phyloP scores from a whole-genome alignment of 1,284 basidiomycete genomes.

The Chalciporus sp. region DNA sequence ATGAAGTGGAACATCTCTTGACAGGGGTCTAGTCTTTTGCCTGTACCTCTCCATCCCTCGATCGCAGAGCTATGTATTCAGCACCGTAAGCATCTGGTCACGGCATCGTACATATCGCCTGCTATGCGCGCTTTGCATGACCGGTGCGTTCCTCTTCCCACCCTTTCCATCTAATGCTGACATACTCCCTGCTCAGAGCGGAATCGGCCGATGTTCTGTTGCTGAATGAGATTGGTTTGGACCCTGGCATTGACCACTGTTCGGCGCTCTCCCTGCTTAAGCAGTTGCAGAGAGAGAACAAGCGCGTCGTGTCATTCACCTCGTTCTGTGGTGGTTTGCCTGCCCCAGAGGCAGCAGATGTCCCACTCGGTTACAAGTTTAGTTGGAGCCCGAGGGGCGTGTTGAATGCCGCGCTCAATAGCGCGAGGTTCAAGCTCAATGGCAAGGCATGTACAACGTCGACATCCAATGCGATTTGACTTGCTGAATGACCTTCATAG shows the following conservation, averaged over 20 bases:
- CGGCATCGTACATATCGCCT: slow-evolving; percentile 89
- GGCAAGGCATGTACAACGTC: slow-evolving; percentile 46
- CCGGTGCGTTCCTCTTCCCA: slow-evolving; percentile 41
- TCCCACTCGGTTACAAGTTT: slow-evolving; percentile 89
- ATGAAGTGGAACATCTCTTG: background rate
- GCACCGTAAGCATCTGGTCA: slow-evolving; percentile 80
- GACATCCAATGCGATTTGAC: background rate
- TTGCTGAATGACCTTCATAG: slow-evolving; percentile 35
- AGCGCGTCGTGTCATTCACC: slow-evolving; percentile 76
- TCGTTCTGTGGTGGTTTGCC: slow-evolving; percentile 96
- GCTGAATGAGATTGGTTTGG: slow-evolving; percentile 92
- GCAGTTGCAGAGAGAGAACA: slow-evolving; percentile 57
- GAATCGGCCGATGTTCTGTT: slow-evolving; percentile 69
- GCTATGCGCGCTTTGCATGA: slow-evolving; percentile 75
- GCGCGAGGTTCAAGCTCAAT: slow-evolving; percentile 70
- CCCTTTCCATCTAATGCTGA: background rate
- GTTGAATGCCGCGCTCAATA: slow-evolving; percentile 80
- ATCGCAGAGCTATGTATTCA: slow-evolving; percentile 82
- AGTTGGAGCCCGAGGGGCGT: slow-evolving; percentile 94
- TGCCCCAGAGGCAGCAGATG: slow-evolving; percentile 69
- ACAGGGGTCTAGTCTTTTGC: slow-evolving; percentile 62
- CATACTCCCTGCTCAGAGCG: slow-evolving; percentile 50
- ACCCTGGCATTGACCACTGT: slow-evolving; percentile 96
- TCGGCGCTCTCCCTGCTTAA: slow-evolving; percentile 82
- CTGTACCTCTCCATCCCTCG: slow-evolving; percentile 74